Conservation (phyloP, 768 basidiomycete genomes). For the Calocybe indica region DNA sequence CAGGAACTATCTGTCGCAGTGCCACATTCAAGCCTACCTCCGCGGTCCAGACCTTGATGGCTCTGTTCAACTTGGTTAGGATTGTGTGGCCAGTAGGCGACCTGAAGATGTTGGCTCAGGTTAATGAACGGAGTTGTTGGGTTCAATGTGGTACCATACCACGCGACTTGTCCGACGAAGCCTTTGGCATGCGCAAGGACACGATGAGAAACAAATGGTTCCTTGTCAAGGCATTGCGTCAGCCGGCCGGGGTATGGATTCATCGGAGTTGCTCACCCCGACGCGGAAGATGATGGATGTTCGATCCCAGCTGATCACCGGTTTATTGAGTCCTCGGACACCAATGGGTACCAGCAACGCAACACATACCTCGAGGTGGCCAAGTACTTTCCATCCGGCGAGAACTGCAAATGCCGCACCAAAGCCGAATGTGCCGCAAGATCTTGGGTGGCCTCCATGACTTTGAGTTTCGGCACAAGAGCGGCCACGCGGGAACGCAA, state of each 20-base stretch:
- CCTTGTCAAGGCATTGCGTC: conserved; percentile 7
- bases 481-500: conserved; percentile 48
- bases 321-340: conserved; percentile 1
- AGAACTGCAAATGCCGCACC: conserved; percentile 71
- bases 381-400: conserved; percentile 66
- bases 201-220: conserved; percentile 53
- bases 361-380: conserved; percentile 60
- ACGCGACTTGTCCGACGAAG: conserved; percentile 75
- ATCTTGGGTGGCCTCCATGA: conserved; percentile 51
- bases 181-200: conserved; percentile 62
- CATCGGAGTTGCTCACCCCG: conserved; percentile 33
- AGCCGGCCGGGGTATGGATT: conserved; percentile 1
- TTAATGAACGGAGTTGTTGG: not conserved
- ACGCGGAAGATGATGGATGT: conserved; percentile 65
- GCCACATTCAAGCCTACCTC: conserved; percentile 33
- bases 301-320: conserved; percentile 55
- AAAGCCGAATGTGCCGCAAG: conserved; percentile 60
- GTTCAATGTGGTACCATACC: conserved; percentile 29
- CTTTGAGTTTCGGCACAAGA: conserved; percentile 50
- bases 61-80: conserved; percentile 58
- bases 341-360: not conserved
- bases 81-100: conserved; percentile 58
- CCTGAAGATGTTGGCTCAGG: conserved; percentile 26
- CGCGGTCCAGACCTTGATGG: conserved; percentile 68
- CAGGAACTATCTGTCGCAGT: conserved; percentile 1